Evolutionary conservation across 345 rosid species (phyloP).

Genomic region (Lumnitzera racemosa): DNA sequence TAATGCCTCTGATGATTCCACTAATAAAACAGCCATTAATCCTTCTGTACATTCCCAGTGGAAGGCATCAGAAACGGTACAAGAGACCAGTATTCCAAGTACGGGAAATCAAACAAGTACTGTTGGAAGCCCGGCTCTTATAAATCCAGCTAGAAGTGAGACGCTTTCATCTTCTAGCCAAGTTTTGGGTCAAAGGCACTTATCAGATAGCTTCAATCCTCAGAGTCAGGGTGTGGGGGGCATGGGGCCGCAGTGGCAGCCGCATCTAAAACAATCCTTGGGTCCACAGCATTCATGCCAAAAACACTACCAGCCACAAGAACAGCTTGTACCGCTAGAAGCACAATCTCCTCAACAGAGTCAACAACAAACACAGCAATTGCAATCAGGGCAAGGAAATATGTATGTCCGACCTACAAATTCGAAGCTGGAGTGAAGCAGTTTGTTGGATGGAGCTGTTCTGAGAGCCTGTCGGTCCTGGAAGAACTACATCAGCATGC

Average conservation of each 20-base stretch:
- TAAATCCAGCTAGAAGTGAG: slow-evolving; percentile 46
- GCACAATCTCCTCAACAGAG: slow-evolving; percentile 6
- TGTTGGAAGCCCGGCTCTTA: slow-evolving; percentile 32
- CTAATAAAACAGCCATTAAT: slow-evolving; percentile 23
- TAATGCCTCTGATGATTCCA: slow-evolving; percentile 39
- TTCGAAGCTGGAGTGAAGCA: slow-evolving; percentile 56
- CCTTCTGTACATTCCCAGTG: slow-evolving; percentile 41
- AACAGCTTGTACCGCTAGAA: slow-evolving; percentile 23
- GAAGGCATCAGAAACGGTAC: slow-evolving; percentile 50
- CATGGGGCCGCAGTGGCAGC: slow-evolving; percentile 33
- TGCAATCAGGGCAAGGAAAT: slow-evolving; percentile 55
- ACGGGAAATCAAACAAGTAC: slow-evolving; percentile 37
- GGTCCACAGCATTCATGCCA: slow-evolving; percentile 35
- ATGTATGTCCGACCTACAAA: slow-evolving; percentile 50
- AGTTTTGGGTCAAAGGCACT: slow-evolving; percentile 50
- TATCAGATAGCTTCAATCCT: slow-evolving; percentile 48
- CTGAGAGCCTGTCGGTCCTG: slow-evolving; percentile 35
- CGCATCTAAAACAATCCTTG: slow-evolving; percentile 36
- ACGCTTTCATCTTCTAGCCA: slow-evolving; percentile 37
- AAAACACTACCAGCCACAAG: slow-evolving; percentile 42
- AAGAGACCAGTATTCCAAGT: slow-evolving; percentile 31
- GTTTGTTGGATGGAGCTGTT: slow-evolving; percentile 34
- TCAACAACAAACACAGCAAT: slow-evolving; percentile 39
- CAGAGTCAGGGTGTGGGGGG: slow-evolving; percentile 37
- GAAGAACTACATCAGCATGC: slow-evolving; percentile 45